Percentiles rank a stretch among this genome's conserved stretches.
phyloP scores from a whole-genome alignment of 495 filamentous ascomycete species.

The Jackrogersella minutella region DNA sequence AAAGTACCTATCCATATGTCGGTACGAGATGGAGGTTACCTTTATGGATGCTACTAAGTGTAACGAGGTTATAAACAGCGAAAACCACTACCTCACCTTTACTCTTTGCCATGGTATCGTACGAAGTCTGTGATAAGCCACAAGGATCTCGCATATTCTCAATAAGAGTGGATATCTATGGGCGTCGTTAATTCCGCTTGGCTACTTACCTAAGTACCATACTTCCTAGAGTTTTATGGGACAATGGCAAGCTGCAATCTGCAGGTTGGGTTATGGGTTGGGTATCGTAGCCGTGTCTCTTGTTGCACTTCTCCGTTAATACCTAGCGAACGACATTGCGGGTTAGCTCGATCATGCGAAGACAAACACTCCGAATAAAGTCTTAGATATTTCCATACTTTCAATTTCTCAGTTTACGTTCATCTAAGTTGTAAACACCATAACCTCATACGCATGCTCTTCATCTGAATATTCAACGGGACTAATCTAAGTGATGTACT shows the following conservation, averaged over 20 bases:
- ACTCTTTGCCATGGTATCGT: too few relatives aligned
- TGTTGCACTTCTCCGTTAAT: neutral
- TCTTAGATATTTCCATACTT: too few relatives aligned
- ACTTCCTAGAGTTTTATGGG: neutral
- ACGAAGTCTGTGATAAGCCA: neutral
- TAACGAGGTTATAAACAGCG: neutral
- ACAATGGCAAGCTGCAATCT: neutral
- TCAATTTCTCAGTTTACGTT: too few relatives aligned
- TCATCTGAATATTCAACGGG: too few relatives aligned
- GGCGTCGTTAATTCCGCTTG: neutral
- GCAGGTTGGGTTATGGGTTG: neutral
- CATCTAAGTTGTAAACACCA: too few relatives aligned
- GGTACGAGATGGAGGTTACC: too few relatives aligned
- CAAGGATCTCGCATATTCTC: neutral
- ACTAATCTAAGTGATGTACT: too few relatives aligned
- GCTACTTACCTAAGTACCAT: neutral
- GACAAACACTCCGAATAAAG: neutral
- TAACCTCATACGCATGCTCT: too few relatives aligned
- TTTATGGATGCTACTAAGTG: too few relatives aligned
- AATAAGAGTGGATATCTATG: neutral
- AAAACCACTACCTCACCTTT: too few relatives aligned
- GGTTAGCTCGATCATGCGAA: neutral
- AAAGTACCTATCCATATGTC: neutral
- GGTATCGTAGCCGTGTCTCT: neutral
- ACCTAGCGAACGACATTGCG: neutral